Base-by-base conservation (phyloP, 495 filamentous ascomycete species). In the Penicillium atrosanguineum region DNA sequence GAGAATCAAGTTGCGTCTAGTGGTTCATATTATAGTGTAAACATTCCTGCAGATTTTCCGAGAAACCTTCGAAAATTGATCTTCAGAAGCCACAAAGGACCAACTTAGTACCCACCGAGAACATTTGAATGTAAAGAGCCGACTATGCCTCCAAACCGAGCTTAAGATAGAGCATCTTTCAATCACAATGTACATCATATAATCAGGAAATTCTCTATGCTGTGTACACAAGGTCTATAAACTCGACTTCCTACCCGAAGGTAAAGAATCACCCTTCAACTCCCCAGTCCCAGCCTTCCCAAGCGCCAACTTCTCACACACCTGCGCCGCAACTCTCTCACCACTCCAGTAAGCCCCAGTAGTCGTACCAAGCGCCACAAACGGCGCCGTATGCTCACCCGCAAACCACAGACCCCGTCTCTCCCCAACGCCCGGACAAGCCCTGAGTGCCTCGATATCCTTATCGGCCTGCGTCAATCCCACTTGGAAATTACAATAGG, bases 301-400 rank as follows among this genome's bases (percentile, higher is more conserved):
- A 26, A 76, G 53, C 6, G 71, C 69, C 59, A 70, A 64, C 6
- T 62, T 34, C 45, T 62, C 64, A 46, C 78, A 70, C 25, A 96
- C 77, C 68, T 86, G 81, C 57, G 71, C 79, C 14, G 80, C 92
- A 29, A 89, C 88, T 6, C 79, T 79, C 71, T 97, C 89, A 1
- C 93, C 93, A 67, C 89, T 91, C 91, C 90, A 95, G 56, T 90
- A 97, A 11, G 92, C 92, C 2, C 92, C 92, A 3, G 90, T 92
- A 11, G 84, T 87, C 7, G 91, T 96, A 1, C 92, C 92, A 46
- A 95, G 67, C 15, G 88, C 90, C 18, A 92, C 83, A 69, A 96
- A 95, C 25, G 93, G 93, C 23, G 90, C 84, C 25, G 92, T 96
- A 72, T 97, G 94, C 69, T 98, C 93, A 0, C 93, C 93, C 1